Percentiles rank a stretch among this genome's conserved stretches.
Evolutionary conservation across 2,329 filamentous ascomycete species (phyloP).

Genomic region (Geosmithia putterillii): DNA sequence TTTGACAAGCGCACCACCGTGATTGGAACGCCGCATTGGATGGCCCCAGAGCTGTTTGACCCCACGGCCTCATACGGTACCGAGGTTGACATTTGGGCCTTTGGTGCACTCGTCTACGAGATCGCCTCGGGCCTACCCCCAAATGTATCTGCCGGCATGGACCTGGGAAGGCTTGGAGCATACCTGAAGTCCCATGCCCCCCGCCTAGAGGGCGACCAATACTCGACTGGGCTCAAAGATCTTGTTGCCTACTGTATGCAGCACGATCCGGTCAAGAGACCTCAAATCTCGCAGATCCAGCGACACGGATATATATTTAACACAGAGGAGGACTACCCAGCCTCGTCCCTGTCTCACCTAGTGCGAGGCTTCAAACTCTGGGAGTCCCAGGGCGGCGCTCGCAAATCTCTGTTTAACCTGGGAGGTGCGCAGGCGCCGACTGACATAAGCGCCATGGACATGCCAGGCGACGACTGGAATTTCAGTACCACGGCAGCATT

Average conservation of each 20-base stretch:
- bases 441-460: conserved; percentile 27
- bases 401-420: conserved; percentile 50
- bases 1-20: conserved; percentile 69
- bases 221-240: conserved; percentile 55
- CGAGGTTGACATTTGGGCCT: conserved; percentile 75
- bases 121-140: conserved; percentile 70
- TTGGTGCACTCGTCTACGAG: conserved; percentile 69
- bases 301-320: conserved; percentile 56
- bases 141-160: conserved; percentile 43
- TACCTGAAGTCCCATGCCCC: conserved; percentile 51
- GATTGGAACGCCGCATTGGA: conserved; percentile 76
- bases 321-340: conserved; percentile 51
- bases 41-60: conserved; percentile 70
- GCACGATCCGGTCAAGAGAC: conserved; percentile 54
- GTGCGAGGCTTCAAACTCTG: conserved; percentile 63
- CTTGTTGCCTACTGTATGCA: conserved; percentile 64
- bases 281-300: conserved; percentile 57
- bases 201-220: conserved; percentile 57
- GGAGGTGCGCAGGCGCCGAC: conserved; percentile 44
- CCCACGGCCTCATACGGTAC: conserved; percentile 53
- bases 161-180: conserved; percentile 36
- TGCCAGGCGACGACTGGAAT: conserved; percentile 52
- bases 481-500: conserved; percentile 56
- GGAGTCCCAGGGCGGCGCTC: conserved; percentile 62
- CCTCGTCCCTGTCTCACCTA: conserved; percentile 48